phyloP scores from a whole-genome alignment of 371 early-diverging fungal genomes.

The Mortierella sp. region DNA sequence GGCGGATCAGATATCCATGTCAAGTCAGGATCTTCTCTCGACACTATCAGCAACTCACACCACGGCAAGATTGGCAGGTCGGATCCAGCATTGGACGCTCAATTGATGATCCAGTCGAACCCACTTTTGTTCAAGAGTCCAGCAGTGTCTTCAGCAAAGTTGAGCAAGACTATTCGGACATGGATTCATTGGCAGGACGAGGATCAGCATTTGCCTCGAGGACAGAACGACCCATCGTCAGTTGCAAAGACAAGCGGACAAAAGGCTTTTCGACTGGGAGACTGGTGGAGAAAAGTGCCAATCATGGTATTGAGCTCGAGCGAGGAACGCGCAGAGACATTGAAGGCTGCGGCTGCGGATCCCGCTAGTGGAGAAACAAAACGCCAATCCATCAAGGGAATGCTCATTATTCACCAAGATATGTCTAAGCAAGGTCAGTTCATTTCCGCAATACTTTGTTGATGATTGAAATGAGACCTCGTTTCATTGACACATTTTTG shows the following conservation, averaged over 20 bases:
- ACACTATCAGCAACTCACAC: slow-evolving; percentile 13
- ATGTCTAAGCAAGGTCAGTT: slow-evolving; percentile 52
- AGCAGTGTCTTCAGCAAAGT: slow-evolving; percentile 14
- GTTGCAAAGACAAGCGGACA: neutral
- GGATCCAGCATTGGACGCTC: slow-evolving; percentile 28
- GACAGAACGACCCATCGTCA: neutral
- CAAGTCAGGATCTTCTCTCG: neutral
- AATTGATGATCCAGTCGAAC: slow-evolving; percentile 48
- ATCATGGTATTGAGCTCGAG: slow-evolving; percentile 43
- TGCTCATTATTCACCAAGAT: slow-evolving; percentile 41
- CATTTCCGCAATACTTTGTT: neutral
- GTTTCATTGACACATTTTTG: neutral
- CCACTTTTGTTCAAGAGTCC: slow-evolving; percentile 48
- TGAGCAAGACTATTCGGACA: slow-evolving; percentile 36
- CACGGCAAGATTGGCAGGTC: slow-evolving; percentile 40
- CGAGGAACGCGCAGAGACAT: slow-evolving; percentile 14
- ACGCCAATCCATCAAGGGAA: slow-evolving; percentile 16
- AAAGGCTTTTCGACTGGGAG: slow-evolving; percentile 19
- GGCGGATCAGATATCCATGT: neutral
- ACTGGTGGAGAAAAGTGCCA: slow-evolving; percentile 57
- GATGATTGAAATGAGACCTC: too few species aligned
- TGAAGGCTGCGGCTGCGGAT: neutral
- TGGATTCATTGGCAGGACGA: slow-evolving; percentile 59
- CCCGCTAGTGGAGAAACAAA: neutral
- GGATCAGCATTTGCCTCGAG: slow-evolving; percentile 13